phyloP scores from a whole-genome alignment of 2,329 filamentous ascomycete genomes.

The Epichloe elymi region DNA sequence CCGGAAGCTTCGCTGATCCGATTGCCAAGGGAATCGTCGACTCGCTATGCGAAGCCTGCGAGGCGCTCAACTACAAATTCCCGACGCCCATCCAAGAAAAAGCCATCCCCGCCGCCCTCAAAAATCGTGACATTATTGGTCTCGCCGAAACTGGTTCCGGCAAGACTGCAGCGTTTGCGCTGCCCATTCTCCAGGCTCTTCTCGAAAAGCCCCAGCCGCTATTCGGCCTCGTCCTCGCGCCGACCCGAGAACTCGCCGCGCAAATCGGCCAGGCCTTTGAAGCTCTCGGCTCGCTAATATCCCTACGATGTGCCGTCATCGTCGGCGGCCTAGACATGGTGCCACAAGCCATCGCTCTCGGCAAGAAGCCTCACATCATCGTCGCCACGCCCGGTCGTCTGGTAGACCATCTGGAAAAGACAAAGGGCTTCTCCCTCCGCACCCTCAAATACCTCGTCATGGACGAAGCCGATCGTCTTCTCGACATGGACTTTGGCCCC shows the following conservation, averaged over 20 bases:
- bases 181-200: constrained; percentile 83
- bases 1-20: not conserved
- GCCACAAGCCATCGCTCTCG: constrained; percentile 74
- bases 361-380: constrained; percentile 90
- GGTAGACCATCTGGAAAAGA: constrained; percentile 89
- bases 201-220: constrained; percentile 77
- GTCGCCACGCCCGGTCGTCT: constrained; percentile 85
- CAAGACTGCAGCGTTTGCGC: constrained; percentile 89
- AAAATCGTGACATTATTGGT: constrained; percentile 79
- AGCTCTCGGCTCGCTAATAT: constrained; percentile 73
- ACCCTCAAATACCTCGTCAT: constrained; percentile 80
- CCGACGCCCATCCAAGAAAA: constrained; percentile 84
- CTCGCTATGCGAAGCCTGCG: constrained; percentile 78
- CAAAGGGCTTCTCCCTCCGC: constrained; percentile 83
- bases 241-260: constrained; percentile 83
- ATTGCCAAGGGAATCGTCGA: constrained; percentile 62
- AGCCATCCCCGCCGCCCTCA: constrained; percentile 67
- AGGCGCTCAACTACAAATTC: constrained; percentile 64
- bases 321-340: constrained; percentile 97
- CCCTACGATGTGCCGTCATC: constrained; percentile 73
- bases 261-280: constrained; percentile 86
- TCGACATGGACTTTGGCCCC: constrained; percentile 90
- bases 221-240: constrained; percentile 82
- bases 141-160: constrained; percentile 90
- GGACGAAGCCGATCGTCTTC: constrained; percentile 83